Evolutionary conservation across 176 grass and related monocot species (phyloP).

Genomic region (Lolium perenne): DNA sequence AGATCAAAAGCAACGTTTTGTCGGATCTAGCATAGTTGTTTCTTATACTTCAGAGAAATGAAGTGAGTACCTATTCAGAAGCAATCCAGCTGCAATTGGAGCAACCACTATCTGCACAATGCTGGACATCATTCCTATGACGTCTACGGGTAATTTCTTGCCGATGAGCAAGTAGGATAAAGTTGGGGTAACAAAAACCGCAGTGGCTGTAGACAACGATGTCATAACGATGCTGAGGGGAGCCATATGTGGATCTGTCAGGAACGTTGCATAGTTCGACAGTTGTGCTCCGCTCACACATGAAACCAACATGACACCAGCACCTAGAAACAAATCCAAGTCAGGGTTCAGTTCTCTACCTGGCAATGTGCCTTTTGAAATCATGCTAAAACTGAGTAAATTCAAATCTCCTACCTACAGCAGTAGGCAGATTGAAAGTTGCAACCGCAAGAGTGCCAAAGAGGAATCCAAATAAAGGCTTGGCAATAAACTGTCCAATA

Average conservation of each 20-base stretch:
- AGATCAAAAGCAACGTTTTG: conserved; percentile 25
- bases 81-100: conserved; percentile 87
- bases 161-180: conserved; percentile 95
- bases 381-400: conserved; percentile 20
- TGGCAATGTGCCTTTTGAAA: conserved; percentile 4
- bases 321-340: conserved; percentile 55
- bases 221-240: conserved; percentile 99
- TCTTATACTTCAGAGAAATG: conserved; percentile 14
- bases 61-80: conserved; percentile 80
- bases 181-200: conserved; percentile 86
- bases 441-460: conserved; percentile 86
- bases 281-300: conserved; percentile 95
- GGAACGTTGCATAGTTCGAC: conserved; percentile 92
- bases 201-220: conserved; percentile 90
- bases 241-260: conserved; percentile 90
- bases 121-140: conserved; percentile 95
- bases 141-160: conserved; percentile 91
- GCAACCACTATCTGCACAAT: conserved; percentile 95
- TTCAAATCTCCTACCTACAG: conserved; percentile 63
- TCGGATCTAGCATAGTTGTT: conserved; percentile 11
- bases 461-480: conserved; percentile 86
- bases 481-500: conserved; percentile 83
- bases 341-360: conserved; percentile 22
- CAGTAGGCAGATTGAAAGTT: conserved; percentile 75
- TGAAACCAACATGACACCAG: conserved; percentile 96